phyloP scores from a whole-genome alignment of 768 basidiomycete species.

The Suillus cothurnatus region DNA sequence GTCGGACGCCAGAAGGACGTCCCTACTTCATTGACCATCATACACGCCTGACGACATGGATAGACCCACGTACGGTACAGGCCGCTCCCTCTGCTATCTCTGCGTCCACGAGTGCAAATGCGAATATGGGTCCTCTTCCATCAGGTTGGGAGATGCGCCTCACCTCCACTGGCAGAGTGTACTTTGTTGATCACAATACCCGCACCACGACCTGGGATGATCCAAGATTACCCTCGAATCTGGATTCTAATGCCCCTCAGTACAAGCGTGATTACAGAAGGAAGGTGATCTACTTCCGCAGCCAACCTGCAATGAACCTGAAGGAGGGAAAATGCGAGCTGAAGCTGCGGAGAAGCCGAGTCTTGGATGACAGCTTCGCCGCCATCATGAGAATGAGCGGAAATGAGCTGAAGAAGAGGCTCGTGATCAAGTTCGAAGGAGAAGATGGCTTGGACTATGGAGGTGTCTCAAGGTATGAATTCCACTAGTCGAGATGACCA shows the following conservation, averaged over 20 bases:
- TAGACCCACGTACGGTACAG: conserved; percentile 70
- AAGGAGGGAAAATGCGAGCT: conserved; percentile 84
- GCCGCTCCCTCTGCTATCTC: conserved; percentile 48
- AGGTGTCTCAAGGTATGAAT: conserved; percentile 64
- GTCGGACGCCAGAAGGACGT: conserved; percentile 85
- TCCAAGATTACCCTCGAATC: conserved; percentile 77
- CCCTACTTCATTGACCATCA: conserved; percentile 78
- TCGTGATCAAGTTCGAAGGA: conserved; percentile 77
- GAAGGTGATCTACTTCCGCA: conserved; percentile 92
- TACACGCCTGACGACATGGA: conserved; percentile 88
- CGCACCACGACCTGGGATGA: conserved; percentile 94
- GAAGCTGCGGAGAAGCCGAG: conserved; percentile 76
- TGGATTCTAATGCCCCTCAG: conserved; percentile 90
- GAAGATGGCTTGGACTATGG: conserved; percentile 83
- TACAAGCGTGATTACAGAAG: conserved; percentile 93
- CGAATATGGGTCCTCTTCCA: conserved; percentile 79
- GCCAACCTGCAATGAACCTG: conserved; percentile 81
- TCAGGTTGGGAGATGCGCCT: conserved; percentile 96
- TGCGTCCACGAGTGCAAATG: conserved; percentile 45
- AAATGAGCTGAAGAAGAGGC: conserved; percentile 65
- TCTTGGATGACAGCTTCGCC: conserved; percentile 86
- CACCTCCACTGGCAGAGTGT: conserved; percentile 81
- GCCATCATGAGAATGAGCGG: conserved; percentile 82
- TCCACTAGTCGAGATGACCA: neutral
- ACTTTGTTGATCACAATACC: conserved; percentile 93